These are phyloP conservation scores for Aspergillus nanangensis DNA, from an alignment of 495 filamentous ascomycete genomes.

Conservation along the genomic window DNA sequence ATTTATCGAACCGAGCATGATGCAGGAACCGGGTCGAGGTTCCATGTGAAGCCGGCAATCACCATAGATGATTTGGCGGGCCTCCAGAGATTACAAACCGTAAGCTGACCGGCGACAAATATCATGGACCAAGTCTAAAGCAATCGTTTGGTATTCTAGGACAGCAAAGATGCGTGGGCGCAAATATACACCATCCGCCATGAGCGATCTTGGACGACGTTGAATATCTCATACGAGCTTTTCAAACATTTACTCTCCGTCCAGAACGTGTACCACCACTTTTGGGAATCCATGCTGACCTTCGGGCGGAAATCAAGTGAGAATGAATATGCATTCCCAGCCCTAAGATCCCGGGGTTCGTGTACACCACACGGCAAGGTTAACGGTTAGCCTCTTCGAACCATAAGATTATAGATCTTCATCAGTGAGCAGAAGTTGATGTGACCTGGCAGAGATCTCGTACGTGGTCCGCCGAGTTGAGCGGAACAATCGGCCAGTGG, in stretches of 20 bases:
- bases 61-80: background rate
- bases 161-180: background rate
- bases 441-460: background rate
- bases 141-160: background rate
- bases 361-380: background rate
- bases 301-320: conserved; percentile 1
- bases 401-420: no score
- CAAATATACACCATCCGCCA: conserved; percentile 6
- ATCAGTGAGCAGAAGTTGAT: no score
- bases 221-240: conserved; percentile 6
- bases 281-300: conserved; percentile 4
- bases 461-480: conserved; percentile 10
- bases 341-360: background rate
- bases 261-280: conserved; percentile 1
- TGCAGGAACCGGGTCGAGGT: background rate
- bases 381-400: background rate
- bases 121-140: background rate
- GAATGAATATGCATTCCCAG: conserved; percentile 7
- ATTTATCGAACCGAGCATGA: background rate
- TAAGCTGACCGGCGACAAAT: background rate
- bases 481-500: background rate
- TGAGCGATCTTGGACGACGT: conserved; percentile 4
- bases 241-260: background rate
- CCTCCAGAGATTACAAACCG: background rate
- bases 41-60: background rate